Evolutionary conservation across 495 filamentous ascomycete species (phyloP).

Genomic region (Pseudomonodictys pantanalensis): DNA sequence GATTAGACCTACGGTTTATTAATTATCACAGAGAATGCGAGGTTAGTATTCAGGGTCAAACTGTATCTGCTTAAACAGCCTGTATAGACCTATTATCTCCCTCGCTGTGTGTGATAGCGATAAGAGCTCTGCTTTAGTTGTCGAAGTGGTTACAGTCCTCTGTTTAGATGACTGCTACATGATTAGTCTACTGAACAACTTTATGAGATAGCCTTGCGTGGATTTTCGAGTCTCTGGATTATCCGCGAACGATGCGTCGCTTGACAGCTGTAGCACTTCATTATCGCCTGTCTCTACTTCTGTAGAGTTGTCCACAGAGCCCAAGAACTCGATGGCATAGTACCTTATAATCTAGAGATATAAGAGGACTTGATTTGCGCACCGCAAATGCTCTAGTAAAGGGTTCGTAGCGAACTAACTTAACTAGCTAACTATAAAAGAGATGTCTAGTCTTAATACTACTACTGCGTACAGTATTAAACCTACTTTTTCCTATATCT

Average conservation of each 20-base stretch:
- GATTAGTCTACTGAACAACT: slow-evolving; percentile 29
- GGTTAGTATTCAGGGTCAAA: background rate
- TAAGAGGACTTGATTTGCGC: background rate
- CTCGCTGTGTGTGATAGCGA: slow-evolving; percentile 27
- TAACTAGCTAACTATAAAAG: background rate
- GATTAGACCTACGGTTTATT: slow-evolving; percentile 6
- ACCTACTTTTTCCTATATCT: background rate
- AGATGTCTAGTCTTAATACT: slow-evolving; percentile 3
- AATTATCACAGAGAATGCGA: slow-evolving; percentile 1
- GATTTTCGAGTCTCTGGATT: slow-evolving; percentile 12
- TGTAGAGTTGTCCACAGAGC: slow-evolving; percentile 1
- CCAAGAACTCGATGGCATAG: slow-evolving; percentile 3
- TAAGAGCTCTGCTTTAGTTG: slow-evolving; percentile 34
- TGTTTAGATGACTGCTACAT: slow-evolving; percentile 32
- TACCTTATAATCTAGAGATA: background rate
- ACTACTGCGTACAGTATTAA: slow-evolving; percentile 9
- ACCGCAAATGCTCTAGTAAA: slow-evolving; percentile 4
- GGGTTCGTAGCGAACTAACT: slow-evolving; percentile 1
- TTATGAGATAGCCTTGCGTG: slow-evolving; percentile 27
- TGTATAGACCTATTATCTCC: slow-evolving; percentile 10
- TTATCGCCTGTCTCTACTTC: background rate
- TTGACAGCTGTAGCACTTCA: background rate
- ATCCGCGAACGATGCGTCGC: slow-evolving; percentile 12
- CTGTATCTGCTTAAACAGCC: background rate
- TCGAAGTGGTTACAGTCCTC: slow-evolving; percentile 33